Evolutionary conservation across 805 yeast species (phyloP), one percentile per base, ranked within the genome.

Genomic region (Lipomyces kockii): DNA sequence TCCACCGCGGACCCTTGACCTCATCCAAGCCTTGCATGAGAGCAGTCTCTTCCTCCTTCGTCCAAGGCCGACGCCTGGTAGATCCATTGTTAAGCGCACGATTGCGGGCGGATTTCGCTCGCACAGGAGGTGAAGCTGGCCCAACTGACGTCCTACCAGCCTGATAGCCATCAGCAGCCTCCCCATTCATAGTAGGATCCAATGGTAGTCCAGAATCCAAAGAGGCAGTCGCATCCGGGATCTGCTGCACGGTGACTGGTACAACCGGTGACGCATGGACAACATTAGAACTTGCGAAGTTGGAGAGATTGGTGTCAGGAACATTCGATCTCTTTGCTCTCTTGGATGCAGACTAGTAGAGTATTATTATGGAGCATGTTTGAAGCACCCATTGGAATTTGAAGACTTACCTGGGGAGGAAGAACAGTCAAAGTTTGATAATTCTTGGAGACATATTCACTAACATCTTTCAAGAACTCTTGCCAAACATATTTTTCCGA

Each of bases 1-100:
- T 83, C 99, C 99, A 95, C 72, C 89, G 91, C 0, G 98, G 97
- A 1, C 99, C 99, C 71, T 89, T 86, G 27, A 86, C 81, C 25
- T 77, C 78, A 71, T 90, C 89, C 66, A 95, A 81, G 0, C 97
- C 98, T 63, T 87, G 87, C 35, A 89, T 80, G 29, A 95, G 82
- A 0, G 97, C 95, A 43, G 84, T 86, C 75, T 95, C 98, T 77
- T 95, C 99, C 49, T 88, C 93, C 66, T 86, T 81, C 0, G 96
- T 86, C 99, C 99, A 95, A 2, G 89, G 85, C 61, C 95, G 80
- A 69, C 97, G 80, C 60, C 82, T 68, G 68, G 72, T 61, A 12
- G 70, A 43, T 57, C 62, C 65, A 29, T 58, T 37, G 57, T 14
- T 76, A 25, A 32, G 52, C n/a, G 64, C 63, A 3, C 65, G 62